Conservation (phyloP, 768 basidiomycete species). For the Termitomyces titanicus region DNA sequence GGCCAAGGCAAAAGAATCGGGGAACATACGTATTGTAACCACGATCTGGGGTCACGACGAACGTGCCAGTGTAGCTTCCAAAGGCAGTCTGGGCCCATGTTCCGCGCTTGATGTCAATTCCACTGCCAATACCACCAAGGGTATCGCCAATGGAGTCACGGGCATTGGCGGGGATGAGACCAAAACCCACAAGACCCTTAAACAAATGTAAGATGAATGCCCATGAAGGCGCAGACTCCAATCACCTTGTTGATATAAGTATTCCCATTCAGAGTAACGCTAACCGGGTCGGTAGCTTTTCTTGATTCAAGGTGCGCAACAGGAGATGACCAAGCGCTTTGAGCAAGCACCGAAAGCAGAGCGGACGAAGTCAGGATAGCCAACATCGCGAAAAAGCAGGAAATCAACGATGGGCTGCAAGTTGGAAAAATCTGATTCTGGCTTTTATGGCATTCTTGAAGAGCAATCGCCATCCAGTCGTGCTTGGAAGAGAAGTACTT, state of each 20-base stretch:
- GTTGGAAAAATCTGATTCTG: too few relatives aligned
- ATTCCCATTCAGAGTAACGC: slow-evolving; percentile 7
- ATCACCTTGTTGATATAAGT: slow-evolving; percentile 15
- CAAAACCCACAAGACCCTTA: slow-evolving; percentile 56
- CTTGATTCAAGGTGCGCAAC: background rate
- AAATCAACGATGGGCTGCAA: background rate
- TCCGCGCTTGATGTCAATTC: slow-evolving; percentile 51
- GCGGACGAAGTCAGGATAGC: background rate
- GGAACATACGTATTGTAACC: slow-evolving; percentile 52
- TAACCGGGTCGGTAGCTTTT: slow-evolving; percentile 4
- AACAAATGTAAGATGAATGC: background rate
- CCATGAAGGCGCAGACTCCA: background rate
- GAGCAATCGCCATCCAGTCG: background rate
- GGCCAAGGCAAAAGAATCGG: background rate
- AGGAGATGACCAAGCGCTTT: slow-evolving; percentile 1
- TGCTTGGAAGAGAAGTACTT: background rate
- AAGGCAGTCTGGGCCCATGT: slow-evolving; percentile 33
- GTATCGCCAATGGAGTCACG: slow-evolving; percentile 57
- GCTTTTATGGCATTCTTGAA: background rate
- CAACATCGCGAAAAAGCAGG: slow-evolving; percentile 1
- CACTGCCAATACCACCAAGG: slow-evolving; percentile 60
- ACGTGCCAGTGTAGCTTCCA: slow-evolving; percentile 41
- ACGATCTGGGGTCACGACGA: slow-evolving; percentile 53
- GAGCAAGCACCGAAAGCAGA: background rate
- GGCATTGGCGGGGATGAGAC: slow-evolving; percentile 55